A percentile compares a stretch with the other conserved stretches of the same genome.
Evolutionary conservation across 345 rosid species (phyloP).

Genomic region (Trapa incisa): DNA sequence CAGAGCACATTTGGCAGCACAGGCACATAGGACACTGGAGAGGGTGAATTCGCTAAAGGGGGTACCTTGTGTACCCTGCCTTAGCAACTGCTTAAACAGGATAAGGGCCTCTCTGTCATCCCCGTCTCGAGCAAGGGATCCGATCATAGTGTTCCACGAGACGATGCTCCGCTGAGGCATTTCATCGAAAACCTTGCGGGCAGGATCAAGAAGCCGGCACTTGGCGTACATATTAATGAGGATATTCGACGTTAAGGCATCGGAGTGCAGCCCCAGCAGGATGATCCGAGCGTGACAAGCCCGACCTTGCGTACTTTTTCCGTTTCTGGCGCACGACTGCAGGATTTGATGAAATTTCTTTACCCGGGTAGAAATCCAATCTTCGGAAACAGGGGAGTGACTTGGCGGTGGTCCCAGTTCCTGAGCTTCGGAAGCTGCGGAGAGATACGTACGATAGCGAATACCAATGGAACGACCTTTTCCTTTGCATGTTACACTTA

Average conservation of each 20-base stretch:
- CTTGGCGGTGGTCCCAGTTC: not conserved
- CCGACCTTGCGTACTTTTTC: constrained; percentile 23
- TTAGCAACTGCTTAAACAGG: constrained; percentile 40
- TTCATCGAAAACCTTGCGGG: constrained; percentile 53
- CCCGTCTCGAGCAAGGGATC: constrained; percentile 27
- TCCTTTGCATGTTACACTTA: not conserved
- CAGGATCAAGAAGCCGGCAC: constrained; percentile 27
- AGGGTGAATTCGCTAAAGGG: constrained; percentile 49
- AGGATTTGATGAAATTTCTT: constrained; percentile 24
- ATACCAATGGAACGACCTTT: not conserved
- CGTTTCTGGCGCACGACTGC: constrained; percentile 32
- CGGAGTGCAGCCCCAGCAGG: constrained; percentile 20
- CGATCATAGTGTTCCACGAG: constrained; percentile 71
- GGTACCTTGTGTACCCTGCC: constrained; percentile 18
- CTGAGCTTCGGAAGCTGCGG: not conserved
- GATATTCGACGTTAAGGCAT: constrained; percentile 41
- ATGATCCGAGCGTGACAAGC: constrained; percentile 44
- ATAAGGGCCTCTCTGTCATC: constrained; percentile 28
- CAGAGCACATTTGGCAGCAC: constrained; percentile 28
- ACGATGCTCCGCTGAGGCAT: constrained; percentile 53
- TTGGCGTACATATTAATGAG: constrained; percentile 39
- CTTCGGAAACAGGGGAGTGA: not conserved
- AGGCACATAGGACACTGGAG: constrained; percentile 60
- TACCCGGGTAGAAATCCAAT: constrained; percentile 7
- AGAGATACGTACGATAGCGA: not conserved